Evolutionary conservation across 2,329 filamentous ascomycete species (phyloP), one percentile per base, ranked within the genome.

Genomic region (Nigrospora sphaerica): DNA sequence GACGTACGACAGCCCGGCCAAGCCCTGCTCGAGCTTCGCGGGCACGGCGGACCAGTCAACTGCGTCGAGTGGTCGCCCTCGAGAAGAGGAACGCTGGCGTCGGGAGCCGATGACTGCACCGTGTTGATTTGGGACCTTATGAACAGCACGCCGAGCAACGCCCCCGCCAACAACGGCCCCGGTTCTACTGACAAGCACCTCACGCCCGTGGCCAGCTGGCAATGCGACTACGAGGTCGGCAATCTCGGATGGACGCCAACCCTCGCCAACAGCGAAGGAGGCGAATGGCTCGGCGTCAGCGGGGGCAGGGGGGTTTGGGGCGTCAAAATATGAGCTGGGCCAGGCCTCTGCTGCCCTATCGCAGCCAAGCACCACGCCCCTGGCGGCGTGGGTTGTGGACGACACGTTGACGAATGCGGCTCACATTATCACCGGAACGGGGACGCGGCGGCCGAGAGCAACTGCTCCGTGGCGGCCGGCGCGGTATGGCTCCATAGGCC

Each of bases 1-100:
- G 93, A 98, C 60, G 92, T 97, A 3, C 85, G 93, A 42, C 93
- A 98, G 67, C 93, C 93, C 0, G 93, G 93, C 6, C 93, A 96
- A 66, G 93, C 93, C 3, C 77, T 98, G 5, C 80, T 98, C 23
- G 93, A 98, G 64, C 81, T 98, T 34, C 88, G 88, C 41, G 93
- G 93, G 18, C 92, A 98, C 62, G 80, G 82, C 18, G 86, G 88
- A 5, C 69, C 88, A 9, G 79, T 98, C 47, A 97, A 95, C 68
- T 93, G 87, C 59, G 86, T 97, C 49, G 93, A 98, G 69, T 98
- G 93, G 93, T 95, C 89, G 10, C 92, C 90, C 0, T 80, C 82
- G 46, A 80, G 91, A 49, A 79, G 93, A 57, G 93, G 93, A 19
- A 86, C 91, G 54, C 79, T 98, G 16, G 92, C 92, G 14, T 95